Base-by-base conservation (phyloP, 2,329 filamentous ascomycete species). In the Fusarium penzigii region DNA sequence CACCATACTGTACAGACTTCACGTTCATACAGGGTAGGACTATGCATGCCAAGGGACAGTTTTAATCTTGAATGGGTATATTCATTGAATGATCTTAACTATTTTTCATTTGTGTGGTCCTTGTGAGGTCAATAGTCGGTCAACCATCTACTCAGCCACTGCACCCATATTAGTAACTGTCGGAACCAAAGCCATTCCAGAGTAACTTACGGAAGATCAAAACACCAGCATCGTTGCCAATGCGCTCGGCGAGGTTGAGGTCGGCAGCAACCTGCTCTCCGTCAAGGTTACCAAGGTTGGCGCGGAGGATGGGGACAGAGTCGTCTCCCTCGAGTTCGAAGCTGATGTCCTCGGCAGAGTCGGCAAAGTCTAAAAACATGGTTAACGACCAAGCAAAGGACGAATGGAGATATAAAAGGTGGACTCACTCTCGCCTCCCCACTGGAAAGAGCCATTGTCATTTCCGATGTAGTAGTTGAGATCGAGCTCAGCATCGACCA, bases 241-340 rank as follows among this genome's bases (percentile, higher is more conserved):
- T 73, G 52, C 78, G 72, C 75, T 84, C 80, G 3, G 75, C 66
- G 6, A 86, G 74, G 71, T 86, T 85, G 57, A 85, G 57, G 59
- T 85, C 75, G 38, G 72, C 68, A 7, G 67, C 52, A 2, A 70
- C 52, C 2, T 51, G 48, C 16, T 81, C 70, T 39, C 80, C 80
- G 0, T 79, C 70, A 2, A 65, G 44, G 32, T 75, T 72, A 39
- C 52, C 61, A 32, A 85, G 73, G 0, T 43, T 52, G 38, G 81
- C 81, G 16, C 81, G 79, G 42, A 86, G 79, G 42, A 85, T 63
- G 38, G 81, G 80, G 17, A 78, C 72, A 2, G 64, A 57, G 17
- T 71, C 78, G 20, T 70, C 78, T 17, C 79, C 81, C 68, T 85
- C 81, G 3, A 81, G 58, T 7, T 63, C 51, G 65, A 84, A 78